These are phyloP conservation scores for Fusarium cicatricum DNA, from an alignment of 2,329 filamentous ascomycete species.

Conservation along the genomic window DNA sequence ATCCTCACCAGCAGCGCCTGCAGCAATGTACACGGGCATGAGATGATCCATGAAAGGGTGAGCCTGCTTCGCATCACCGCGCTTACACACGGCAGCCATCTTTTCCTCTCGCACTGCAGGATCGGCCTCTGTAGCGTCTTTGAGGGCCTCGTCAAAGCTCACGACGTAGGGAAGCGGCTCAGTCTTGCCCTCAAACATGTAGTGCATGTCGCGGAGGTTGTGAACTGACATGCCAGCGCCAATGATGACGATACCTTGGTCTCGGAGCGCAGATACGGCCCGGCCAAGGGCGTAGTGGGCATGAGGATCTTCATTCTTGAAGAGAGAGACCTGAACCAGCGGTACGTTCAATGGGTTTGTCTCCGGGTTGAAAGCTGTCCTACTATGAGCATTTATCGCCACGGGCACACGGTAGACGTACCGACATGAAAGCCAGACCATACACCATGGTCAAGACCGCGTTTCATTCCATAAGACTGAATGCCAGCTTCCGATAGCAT, in stretches of 20 bases:
- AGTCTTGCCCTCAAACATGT: slow-evolving; percentile 48
- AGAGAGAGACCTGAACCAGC: slow-evolving; percentile 77
- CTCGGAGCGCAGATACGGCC: slow-evolving; percentile 70
- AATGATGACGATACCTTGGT: slow-evolving; percentile 73
- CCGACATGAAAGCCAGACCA: slow-evolving; percentile 71
- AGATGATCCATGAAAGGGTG: slow-evolving; percentile 61
- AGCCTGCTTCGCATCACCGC: slow-evolving; percentile 56
- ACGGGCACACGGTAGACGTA: slow-evolving; percentile 10
- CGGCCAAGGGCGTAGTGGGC: slow-evolving; percentile 73
- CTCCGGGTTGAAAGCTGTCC: slow-evolving; percentile 65
- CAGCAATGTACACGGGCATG: slow-evolving; percentile 58
- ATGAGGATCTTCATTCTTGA: slow-evolving; percentile 68
- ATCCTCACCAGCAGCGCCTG: slow-evolving; percentile 56
- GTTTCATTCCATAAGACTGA: slow-evolving; percentile 63
- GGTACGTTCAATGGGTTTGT: slow-evolving; percentile 71
- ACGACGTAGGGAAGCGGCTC: slow-evolving; percentile 63
- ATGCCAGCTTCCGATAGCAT: slow-evolving; percentile 66
- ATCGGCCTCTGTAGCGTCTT: slow-evolving; percentile 66
- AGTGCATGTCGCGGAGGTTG: slow-evolving; percentile 65
- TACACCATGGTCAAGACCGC: slow-evolving; percentile 79
- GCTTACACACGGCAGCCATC: slow-evolving; percentile 50
- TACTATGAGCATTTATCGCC: slow-evolving; percentile 10
- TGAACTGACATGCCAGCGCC: slow-evolving; percentile 80
- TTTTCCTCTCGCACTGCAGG: slow-evolving; percentile 49
- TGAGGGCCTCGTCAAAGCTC: slow-evolving; percentile 73